Conservation (phyloP, 139 green algal genomes). For the Parachlorella kessleri region DNA sequence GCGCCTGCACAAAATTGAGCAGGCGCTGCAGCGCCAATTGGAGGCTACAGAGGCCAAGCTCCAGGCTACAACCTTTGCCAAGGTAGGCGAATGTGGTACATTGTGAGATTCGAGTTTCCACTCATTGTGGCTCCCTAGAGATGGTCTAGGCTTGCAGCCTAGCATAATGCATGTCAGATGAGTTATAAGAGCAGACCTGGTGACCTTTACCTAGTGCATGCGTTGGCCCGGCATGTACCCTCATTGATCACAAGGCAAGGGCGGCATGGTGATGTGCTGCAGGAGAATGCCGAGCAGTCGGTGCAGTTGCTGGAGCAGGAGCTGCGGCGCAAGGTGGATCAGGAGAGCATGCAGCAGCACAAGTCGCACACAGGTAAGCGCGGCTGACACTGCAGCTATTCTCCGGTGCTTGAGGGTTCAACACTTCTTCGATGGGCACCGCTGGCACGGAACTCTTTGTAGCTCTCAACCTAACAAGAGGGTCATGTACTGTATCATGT, state of each 20-base stretch:
- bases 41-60: too few species aligned
- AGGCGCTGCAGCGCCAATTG: too few species aligned
- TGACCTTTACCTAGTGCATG: background rate
- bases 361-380: background rate
- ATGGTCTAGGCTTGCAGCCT: too few species aligned
- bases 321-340: conserved; percentile 26
- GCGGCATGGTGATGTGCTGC: background rate
- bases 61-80: too few species aligned
- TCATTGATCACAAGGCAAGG: background rate
- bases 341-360: conserved; percentile 19
- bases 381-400: background rate
- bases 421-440: background rate
- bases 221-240: background rate
- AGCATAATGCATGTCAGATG: background rate
- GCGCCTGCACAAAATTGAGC: too few species aligned
- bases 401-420: background rate
- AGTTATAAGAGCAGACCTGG: background rate
- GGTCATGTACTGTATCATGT: background rate
- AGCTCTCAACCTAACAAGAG: background rate
- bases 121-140: too few species aligned
- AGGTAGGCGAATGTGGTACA: too few species aligned
- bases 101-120: too few species aligned
- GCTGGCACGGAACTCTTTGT: background rate
- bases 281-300: conserved; percentile 25
- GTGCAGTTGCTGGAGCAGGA: conserved; percentile 29